Base-by-base conservation (phyloP, 768 basidiomycete species). In the Boletus reticulatus region DNA sequence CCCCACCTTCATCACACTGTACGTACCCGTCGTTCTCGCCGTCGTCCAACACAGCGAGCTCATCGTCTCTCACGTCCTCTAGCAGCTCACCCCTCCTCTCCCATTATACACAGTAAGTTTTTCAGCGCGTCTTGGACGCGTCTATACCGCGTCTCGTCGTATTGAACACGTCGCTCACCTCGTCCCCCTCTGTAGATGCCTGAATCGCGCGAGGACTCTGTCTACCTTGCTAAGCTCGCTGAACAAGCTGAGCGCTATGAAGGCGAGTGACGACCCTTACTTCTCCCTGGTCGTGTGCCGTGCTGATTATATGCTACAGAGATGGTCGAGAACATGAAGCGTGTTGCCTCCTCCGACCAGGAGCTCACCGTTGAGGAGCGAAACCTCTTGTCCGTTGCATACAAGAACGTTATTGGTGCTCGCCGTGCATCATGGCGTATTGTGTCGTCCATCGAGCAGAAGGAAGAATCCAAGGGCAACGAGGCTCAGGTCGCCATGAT, bases 271-370 rank as follows among this genome's bases (percentile, higher is more conserved):
- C 32, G 3, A 46, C 27, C 14, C 14, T 13, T 46, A 3, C 27
- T 49, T 36, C 16, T 42, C 27, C 49, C 48, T 38, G 34, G 53
- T 58, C 52, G 55, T 57, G 60, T 57, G 42, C 60, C 63, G 34
- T 50, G 57, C 34, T 49, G 5, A 64, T 60, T 48, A 27, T 48
- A 42, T 47, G 31, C 56, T 55, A 27, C 74, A 87, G 92, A 97
- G 77, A 97, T 97, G 95, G 95, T 97, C 64, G 92, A 94, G 78
- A 96, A 95, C 84, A 98, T 98, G 95, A 98, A 98, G 87, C 86
- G 85, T 60, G 95, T 98, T 63, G 95, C 95, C 55, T 94, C 93
- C 32, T 94, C 94, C 57, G 94, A 96, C 83, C 91, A 95, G 76
- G 95, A 98, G 70, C 89, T 98, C 70, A 96, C 94, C 57, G 94